Conservation (phyloP, 441 rosid genomes). For the Gossypium aridum region DNA sequence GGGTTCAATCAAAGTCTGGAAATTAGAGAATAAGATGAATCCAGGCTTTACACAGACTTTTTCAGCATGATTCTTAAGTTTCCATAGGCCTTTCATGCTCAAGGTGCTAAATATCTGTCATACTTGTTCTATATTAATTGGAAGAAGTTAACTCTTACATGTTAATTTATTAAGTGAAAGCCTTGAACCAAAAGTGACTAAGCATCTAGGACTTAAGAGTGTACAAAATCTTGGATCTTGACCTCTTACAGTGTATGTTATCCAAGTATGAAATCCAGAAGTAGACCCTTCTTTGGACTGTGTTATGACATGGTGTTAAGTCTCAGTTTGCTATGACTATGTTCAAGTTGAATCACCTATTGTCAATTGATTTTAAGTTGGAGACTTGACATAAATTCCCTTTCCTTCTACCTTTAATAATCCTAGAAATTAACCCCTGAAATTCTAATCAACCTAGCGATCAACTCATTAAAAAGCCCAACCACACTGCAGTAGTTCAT, state of each 20-base stretch:
- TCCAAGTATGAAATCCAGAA: neutral
- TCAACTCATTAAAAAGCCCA: neutral
- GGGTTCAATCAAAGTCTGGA: neutral
- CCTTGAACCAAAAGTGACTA: no score
- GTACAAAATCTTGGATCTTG: neutral
- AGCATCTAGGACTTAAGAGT: neutral
- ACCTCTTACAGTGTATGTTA: neutral
- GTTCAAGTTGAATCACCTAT: neutral
- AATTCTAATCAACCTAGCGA: neutral
- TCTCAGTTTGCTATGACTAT: neutral
- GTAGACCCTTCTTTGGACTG: neutral
- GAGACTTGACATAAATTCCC: neutral
- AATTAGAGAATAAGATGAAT: neutral
- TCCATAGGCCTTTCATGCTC: neutral
- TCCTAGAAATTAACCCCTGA: neutral
- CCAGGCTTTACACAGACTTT: neutral
- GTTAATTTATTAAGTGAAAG: neutral
- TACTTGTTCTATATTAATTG: neutral
- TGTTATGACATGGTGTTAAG: neutral
- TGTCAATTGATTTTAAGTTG: neutral
- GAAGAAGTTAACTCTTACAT: neutral
- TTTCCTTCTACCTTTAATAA: neutral
- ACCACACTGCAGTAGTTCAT: neutral
- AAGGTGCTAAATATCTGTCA: neutral
- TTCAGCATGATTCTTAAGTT: neutral